Evolutionary conservation across 306 rosid genomes (phyloP), one percentile per base, ranked within the genome.

Genomic region (Morella rubra): DNA sequence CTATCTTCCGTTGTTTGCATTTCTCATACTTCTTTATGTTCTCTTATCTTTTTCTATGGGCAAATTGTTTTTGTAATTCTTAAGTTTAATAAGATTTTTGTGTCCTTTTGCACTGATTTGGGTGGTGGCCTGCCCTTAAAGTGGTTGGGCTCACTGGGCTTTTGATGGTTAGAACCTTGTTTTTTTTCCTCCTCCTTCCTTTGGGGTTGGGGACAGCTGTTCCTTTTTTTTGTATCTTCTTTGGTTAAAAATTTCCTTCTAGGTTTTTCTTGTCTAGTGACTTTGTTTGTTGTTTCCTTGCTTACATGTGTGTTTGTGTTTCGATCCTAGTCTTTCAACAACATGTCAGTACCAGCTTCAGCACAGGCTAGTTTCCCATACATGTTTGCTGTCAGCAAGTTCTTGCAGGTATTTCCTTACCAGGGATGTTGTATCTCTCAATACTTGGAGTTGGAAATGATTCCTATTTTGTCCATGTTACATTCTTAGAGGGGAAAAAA

Each of bases 281-380:
- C 20, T 73, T 24, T 24, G 40, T 55, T n/a, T 10, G 62, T 27
- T 37, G 19, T 60, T 59, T 73, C 67, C 40, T 50, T 67, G 53
- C 41, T 86, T 72, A 75, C 77, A 67, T 19, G 44, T 45, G 67
- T 70, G 68, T 67, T 60, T 77, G 53, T 66, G 51, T 66, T 75
- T 69, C 46, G 44, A 75, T 72, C 81, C 66, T 88, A 95, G 97
- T 81, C 77, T 65, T 90, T 92, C 72, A 88, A 95, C 89, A 90
- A 86, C 69, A 93, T 88, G 19, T 73, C 92, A 11, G 91, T 95
- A 61, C 96, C 90, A 70, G 88, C 89, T 62, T 85, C 92, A 42
- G 81, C 91, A 22, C 98, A 95, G 84, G 97, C 96, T 79, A 83
- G 96, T 74, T 95, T 89, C 84, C 97, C 96, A 62, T 95, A 95